phyloP scores from a whole-genome alignment of 129 eudicot species.

The Flaveria sonorensis region DNA sequence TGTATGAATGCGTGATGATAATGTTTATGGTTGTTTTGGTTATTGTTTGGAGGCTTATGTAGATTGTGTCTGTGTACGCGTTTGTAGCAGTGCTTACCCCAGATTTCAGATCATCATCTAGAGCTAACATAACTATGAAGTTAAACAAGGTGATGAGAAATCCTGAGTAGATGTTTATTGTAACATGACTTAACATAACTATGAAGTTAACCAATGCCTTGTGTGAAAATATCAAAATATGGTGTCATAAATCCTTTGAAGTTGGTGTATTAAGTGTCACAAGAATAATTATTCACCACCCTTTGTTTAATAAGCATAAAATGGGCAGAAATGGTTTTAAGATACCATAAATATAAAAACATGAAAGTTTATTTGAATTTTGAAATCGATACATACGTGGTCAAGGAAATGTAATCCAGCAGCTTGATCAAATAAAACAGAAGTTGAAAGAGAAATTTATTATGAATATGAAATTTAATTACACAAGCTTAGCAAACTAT shows the following conservation, averaged over 20 bases:
- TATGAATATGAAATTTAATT: not conserved
- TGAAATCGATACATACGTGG: not conserved
- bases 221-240: not conserved
- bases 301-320: not conserved
- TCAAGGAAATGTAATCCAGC: not conserved
- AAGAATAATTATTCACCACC: not conserved
- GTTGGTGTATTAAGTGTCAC: slow-evolving; percentile 1
- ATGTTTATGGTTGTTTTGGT: too few species aligned
- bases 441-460: not conserved
- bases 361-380: not conserved
- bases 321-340: not conserved
- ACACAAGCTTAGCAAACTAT: not conserved
- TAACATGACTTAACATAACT: not conserved
- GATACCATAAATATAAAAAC: not conserved
- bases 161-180: not conserved
- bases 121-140: not conserved
- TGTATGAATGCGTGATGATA: too few species aligned
- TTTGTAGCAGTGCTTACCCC: too few species aligned
- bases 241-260: not conserved
- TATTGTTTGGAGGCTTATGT: too few species aligned
- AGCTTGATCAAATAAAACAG: not conserved
- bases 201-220: not conserved
- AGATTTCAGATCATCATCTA: not conserved
- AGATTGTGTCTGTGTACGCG: too few species aligned
- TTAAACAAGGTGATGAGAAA: not conserved